Percentiles rank a stretch among this genome's conserved stretches.
These are phyloP conservation scores for Adansonia madagascariensis DNA, from an alignment of 441 rosid genomes.

Conservation along the genomic window DNA sequence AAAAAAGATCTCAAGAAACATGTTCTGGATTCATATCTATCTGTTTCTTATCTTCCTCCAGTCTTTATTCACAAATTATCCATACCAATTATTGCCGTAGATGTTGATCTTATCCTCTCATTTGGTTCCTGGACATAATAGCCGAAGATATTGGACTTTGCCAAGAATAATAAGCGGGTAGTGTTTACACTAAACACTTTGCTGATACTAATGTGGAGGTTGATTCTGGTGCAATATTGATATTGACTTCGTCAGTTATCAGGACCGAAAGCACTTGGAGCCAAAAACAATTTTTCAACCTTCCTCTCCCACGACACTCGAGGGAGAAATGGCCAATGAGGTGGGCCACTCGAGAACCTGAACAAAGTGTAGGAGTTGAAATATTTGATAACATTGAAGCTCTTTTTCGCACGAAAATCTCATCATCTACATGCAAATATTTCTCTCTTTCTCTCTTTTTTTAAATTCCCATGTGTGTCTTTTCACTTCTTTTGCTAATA, in stretches of 20 bases:
- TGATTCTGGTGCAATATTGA: background rate
- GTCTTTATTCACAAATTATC: background rate
- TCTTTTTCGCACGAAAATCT: background rate
- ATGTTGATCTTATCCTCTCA: background rate
- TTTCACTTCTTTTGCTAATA: no score
- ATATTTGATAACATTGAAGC: background rate
- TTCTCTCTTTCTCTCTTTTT: no score
- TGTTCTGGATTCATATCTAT: background rate
- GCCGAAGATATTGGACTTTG: constrained; percentile 16
- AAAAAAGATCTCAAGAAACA: background rate
- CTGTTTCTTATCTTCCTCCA: background rate
- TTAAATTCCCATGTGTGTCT: no score
- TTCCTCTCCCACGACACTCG: background rate
- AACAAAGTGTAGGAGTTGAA: background rate
- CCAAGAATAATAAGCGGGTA: background rate
- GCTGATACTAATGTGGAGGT: background rate
- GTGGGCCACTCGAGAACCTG: background rate
- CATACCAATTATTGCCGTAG: background rate
- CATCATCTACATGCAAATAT: background rate
- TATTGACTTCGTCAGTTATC: background rate
- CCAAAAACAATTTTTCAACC: background rate
- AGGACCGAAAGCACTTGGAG: background rate
- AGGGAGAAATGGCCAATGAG: background rate
- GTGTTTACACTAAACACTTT: constrained; percentile 13
- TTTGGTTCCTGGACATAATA: background rate